Evolutionary conservation across 176 grass and related monocot species (phyloP).

Genomic region (sorghum (Sorghum bicolor)): DNA sequence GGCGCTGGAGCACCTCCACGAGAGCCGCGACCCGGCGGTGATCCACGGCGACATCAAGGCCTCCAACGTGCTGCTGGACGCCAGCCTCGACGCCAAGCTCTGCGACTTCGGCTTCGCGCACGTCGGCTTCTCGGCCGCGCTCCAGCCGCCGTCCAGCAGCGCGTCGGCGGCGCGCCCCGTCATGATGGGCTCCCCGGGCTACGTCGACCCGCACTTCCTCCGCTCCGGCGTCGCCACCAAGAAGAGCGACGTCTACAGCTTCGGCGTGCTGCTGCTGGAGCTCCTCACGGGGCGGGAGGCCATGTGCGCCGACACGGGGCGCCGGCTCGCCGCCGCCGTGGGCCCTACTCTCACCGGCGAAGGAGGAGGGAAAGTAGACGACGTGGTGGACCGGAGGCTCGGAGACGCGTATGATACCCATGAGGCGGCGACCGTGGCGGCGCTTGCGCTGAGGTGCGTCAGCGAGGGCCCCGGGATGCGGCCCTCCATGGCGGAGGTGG

Average conservation of each 20-base stretch:
- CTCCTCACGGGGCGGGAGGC: slow-evolving; percentile 62
- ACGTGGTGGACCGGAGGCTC: slow-evolving; percentile 55
- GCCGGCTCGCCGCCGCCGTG: slow-evolving; percentile 45
- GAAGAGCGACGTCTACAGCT: slow-evolving; percentile 80
- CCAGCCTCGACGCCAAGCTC: slow-evolving; percentile 51
- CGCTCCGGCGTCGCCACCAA: slow-evolving; percentile 69
- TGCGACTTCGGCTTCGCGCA: slow-evolving; percentile 76
- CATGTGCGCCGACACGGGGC: slow-evolving; percentile 40
- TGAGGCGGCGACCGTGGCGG: slow-evolving; percentile 50
- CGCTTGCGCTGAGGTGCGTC: slow-evolving; percentile 48
- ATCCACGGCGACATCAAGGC: slow-evolving; percentile 87
- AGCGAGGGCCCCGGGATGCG: slow-evolving; percentile 44
- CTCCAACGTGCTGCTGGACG: slow-evolving; percentile 70
- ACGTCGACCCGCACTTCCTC: slow-evolving; percentile 79
- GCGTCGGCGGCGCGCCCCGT: neutral
- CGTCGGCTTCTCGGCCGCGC: slow-evolving; percentile 56
- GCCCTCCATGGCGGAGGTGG: slow-evolving; percentile 71
- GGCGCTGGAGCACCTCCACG: slow-evolving; percentile 87
- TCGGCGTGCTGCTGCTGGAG: slow-evolving; percentile 67
- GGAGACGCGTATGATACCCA: slow-evolving; percentile 33
- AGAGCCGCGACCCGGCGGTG: slow-evolving; percentile 54
- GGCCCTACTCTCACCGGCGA: slow-evolving; percentile 18
- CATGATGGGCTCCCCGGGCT: slow-evolving; percentile 73
- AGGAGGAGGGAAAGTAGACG: slow-evolving; percentile 8
- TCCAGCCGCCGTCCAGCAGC: slow-evolving; percentile 38